Conservation (phyloP, 2,329 filamentous ascomycete genomes). For the Sporothrix protearum region DNA sequence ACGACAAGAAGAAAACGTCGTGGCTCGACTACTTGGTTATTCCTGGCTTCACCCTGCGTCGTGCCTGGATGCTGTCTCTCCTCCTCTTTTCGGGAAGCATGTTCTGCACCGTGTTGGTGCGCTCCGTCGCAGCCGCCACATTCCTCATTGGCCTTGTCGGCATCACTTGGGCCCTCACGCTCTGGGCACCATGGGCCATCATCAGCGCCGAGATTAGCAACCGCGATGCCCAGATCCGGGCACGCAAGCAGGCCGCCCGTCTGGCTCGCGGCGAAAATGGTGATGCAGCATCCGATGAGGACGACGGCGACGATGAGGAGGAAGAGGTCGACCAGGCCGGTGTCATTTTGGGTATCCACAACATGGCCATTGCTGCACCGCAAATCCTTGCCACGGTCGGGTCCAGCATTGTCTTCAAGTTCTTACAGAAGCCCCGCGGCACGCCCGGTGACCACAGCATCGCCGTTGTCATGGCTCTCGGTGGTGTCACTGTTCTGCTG, state of each 20-base stretch:
- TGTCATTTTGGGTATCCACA: slow-evolving; percentile 90
- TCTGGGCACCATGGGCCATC: slow-evolving; percentile 94
- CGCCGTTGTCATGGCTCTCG: slow-evolving; percentile 78
- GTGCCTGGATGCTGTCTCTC: slow-evolving; percentile 81
- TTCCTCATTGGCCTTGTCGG: slow-evolving; percentile 76
- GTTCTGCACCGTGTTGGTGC: slow-evolving; percentile 77
- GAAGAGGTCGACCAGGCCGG: slow-evolving; percentile 72
- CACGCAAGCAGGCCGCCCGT: slow-evolving; percentile 32
- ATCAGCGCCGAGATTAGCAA: slow-evolving; percentile 89
- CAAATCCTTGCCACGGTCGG: slow-evolving; percentile 87
- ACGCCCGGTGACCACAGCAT: slow-evolving; percentile 82
- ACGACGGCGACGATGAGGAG: slow-evolving; percentile 34
- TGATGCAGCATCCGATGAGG: slow-evolving; percentile 26
- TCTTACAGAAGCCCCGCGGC: slow-evolving; percentile 83
- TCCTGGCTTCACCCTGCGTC: slow-evolving; percentile 78
- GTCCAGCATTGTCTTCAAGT: slow-evolving; percentile 77
- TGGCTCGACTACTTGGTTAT: slow-evolving; percentile 66
- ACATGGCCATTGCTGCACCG: slow-evolving; percentile 86
- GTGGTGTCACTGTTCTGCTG: slow-evolving; percentile 71
- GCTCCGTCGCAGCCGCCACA: slow-evolving; percentile 67
- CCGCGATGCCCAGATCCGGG: slow-evolving; percentile 60
- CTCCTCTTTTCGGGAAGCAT: slow-evolving; percentile 79
- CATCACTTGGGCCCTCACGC: slow-evolving; percentile 85
- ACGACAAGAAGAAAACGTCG: slow-evolving; percentile 38
- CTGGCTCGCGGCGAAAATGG: neutral